Evolutionary conservation across 352 stramenopile genomes (phyloP).

Genomic region (Hyaloperonospora arabidopsidis): DNA sequence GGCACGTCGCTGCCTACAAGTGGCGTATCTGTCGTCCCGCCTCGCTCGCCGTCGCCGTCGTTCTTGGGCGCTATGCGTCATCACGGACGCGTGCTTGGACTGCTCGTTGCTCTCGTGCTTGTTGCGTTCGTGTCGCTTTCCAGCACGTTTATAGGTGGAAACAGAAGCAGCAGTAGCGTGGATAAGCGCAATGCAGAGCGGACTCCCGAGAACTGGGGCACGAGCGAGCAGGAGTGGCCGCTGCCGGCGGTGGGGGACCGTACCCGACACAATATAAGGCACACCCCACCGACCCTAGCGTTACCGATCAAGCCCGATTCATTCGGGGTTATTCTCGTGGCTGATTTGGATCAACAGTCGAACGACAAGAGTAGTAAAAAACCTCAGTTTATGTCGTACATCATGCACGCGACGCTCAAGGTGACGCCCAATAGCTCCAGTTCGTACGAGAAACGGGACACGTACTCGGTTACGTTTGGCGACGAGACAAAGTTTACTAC

Average conservation of each 20-base stretch:
- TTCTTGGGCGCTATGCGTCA: conserved; percentile 35
- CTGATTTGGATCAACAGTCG: conserved; percentile 93
- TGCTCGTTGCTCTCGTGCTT: conserved; percentile 39
- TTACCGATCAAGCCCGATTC: conserved; percentile 46
- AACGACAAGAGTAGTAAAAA: conserved; percentile 84
- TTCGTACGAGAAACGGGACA: conserved; percentile 30
- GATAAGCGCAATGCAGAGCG: conserved; percentile 12
- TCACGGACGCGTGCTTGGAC: conserved; percentile 40
- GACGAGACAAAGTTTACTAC: conserved; percentile 71
- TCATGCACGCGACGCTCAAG: conserved; percentile 88
- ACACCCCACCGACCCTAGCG: conserved; percentile 21
- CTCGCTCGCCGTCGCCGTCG: conserved; percentile 24
- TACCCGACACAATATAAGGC: conserved; percentile 25
- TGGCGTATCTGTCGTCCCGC: conserved; percentile 16
- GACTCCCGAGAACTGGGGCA: conserved; percentile 26
- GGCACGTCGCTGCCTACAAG: conserved; percentile 18
- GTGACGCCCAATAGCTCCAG: conserved; percentile 34
- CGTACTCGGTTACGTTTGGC: conserved; percentile 58
- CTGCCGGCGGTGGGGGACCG: conserved; percentile 12
- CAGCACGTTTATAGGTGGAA: conserved; percentile 29
- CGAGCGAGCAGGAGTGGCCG: conserved; percentile 14
- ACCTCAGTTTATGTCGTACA: conserved; percentile 83
- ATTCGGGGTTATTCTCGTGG: conserved; percentile 88
- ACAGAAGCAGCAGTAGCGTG: conserved; percentile 5
- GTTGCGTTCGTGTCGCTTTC: conserved; percentile 64